Evolutionary conservation across 192 early-diverging fungal species (phyloP).

Genomic region (Backusella parvicylindrica): DNA sequence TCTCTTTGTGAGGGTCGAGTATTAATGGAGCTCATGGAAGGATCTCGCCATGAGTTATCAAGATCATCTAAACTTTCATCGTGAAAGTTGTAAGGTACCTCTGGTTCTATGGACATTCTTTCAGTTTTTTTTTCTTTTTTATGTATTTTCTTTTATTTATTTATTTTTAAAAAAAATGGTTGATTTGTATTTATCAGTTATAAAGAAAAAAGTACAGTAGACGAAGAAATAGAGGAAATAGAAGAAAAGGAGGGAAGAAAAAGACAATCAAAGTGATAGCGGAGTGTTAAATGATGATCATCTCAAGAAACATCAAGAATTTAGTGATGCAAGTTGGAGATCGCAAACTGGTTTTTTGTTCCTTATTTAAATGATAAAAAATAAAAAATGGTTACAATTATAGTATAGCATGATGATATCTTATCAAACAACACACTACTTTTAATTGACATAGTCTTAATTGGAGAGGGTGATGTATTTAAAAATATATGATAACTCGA

Average conservation of each 20-base stretch:
- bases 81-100: not conserved
- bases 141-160: not conserved
- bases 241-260: not conserved
- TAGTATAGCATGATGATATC: too few relatives aligned
- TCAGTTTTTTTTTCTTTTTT: not conserved
- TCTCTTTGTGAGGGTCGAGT: not conserved
- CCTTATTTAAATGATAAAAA: too few relatives aligned
- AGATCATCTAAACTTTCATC: not conserved
- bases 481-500: not conserved
- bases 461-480: too few relatives aligned
- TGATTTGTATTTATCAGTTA: too few relatives aligned
- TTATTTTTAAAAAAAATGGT: not conserved
- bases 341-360: too few relatives aligned
- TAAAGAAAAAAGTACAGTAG: too few relatives aligned
- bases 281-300: not conserved
- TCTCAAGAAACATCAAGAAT: not conserved
- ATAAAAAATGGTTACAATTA: too few relatives aligned
- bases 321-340: too few relatives aligned
- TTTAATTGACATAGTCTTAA: too few relatives aligned
- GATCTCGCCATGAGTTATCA: not conserved
- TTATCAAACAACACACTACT: too few relatives aligned
- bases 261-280: not conserved
- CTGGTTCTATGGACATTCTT: conserved; percentile 5
- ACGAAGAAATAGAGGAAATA: too few relatives aligned
- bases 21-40: not conserved